Evolutionary conservation across 1,139 yeast species (phyloP).

Genomic region (Kodamaea derodonti): DNA sequence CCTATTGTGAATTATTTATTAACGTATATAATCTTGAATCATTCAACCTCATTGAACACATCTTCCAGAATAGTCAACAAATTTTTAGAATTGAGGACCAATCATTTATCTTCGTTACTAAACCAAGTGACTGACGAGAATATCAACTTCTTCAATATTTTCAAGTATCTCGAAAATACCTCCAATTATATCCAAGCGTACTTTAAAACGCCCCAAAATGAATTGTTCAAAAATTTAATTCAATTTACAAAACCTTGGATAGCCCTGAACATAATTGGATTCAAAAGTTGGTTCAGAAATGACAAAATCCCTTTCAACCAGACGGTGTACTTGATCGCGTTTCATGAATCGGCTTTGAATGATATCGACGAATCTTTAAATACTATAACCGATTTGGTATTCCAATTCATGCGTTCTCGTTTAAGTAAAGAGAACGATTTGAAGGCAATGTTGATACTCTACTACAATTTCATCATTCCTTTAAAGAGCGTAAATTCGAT

Average conservation of each 20-base stretch:
- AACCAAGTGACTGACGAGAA: conserved; percentile 4
- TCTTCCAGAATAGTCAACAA: conserved; percentile 19
- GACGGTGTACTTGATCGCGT: conserved; percentile 6
- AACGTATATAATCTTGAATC: conserved; percentile 29
- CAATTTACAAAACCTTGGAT: conserved; percentile 26
- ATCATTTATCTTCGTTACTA: conserved; percentile 17
- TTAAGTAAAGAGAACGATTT: conserved; percentile 6
- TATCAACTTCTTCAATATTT: conserved; percentile 25
- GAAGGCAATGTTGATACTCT: conserved; percentile 12
- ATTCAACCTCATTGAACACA: conserved; percentile 16
- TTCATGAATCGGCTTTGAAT: conserved; percentile 6
- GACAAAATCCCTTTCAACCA: conserved; percentile 11
- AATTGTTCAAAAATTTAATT: conserved; percentile 17
- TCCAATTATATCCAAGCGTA: conserved; percentile 23
- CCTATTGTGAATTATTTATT: conserved; percentile 35
- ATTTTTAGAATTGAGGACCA: conserved; percentile 24
- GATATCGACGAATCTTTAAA: conserved; percentile 5
- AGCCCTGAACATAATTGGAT: conserved; percentile 25
- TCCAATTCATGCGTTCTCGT: conserved; percentile 8
- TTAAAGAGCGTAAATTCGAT: conserved; percentile 18
- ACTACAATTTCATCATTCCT: conserved; percentile 22
- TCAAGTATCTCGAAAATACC: conserved; percentile 35
- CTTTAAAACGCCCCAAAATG: conserved; percentile 21
- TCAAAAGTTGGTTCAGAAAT: conserved; percentile 27
- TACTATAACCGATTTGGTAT: conserved; percentile 7